phyloP scores from a whole-genome alignment of 306 rosid species.

The Rosa persica region DNA sequence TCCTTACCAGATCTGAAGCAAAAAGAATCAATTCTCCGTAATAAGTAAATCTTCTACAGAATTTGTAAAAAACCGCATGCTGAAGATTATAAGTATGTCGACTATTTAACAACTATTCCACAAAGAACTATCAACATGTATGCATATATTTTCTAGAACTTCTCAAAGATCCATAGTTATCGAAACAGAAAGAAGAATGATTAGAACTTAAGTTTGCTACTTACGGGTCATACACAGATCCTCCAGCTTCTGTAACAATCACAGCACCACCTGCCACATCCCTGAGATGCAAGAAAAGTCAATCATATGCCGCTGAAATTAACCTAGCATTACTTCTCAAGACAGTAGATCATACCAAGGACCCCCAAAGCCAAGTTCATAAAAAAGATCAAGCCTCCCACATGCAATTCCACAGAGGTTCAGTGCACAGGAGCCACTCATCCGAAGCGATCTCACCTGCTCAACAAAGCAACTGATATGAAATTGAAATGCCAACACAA shows the following conservation, averaged over 20 bases:
- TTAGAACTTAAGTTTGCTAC: slow-evolving; percentile 37
- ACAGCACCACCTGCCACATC: slow-evolving; percentile 99
- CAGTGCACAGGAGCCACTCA: slow-evolving; percentile 92
- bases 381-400: slow-evolving; percentile 87
- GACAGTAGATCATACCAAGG: slow-evolving; percentile 64
- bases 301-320: not conserved
- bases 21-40: slow-evolving; percentile 29
- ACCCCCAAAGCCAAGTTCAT: slow-evolving; percentile 78
- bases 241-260: slow-evolving; percentile 95
- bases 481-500: slow-evolving; percentile 19
- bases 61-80: slow-evolving; percentile 16
- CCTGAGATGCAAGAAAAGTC: slow-evolving; percentile 45
- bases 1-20: slow-evolving; percentile 80
- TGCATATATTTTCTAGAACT: slow-evolving; percentile 33
- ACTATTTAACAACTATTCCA: slow-evolving; percentile 19
- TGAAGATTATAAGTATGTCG: slow-evolving; percentile 18
- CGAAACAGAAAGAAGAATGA: slow-evolving; percentile 2
- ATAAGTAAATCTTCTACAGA: not conserved
- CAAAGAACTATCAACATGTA: not conserved
- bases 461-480: slow-evolving; percentile 19
- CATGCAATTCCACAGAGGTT: slow-evolving; percentile 96
- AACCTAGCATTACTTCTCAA: not conserved
- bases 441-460: slow-evolving; percentile 93
- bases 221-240: slow-evolving; percentile 91
- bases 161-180: slow-evolving; percentile 18